Evolutionary conservation across 2,329 filamentous ascomycete genomes (phyloP), one percentile per base, ranked within the genome.

Genomic region (Seiridium unicorne): DNA sequence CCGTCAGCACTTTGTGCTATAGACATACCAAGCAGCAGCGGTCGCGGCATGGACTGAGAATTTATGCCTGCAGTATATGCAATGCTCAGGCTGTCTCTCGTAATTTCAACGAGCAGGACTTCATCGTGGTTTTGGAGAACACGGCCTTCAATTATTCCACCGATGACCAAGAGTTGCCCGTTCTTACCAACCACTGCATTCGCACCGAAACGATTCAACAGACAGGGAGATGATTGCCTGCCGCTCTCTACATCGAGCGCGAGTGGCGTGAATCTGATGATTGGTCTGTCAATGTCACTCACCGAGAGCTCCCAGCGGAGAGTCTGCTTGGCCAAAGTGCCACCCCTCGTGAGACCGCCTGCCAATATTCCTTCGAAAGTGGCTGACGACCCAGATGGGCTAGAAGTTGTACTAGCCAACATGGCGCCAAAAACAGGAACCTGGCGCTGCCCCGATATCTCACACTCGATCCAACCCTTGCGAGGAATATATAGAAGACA

Each of bases 11-110:
- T 74, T 35, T 76, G 70, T 11, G 83, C 73, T 6, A 83, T 77
- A 4, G 87, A 87, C 59, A 87, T 83, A 2, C 93, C 92, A 55
- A 92, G 80, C 55, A 96, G 80, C 5, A 96, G 79, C 10, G 92
- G 92, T 58, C 86, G 73, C 8, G 72, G 69, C 1, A 57, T 53
- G 0, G 18, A 4, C 8, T 57, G 36, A 31, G 26, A 26, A 8
- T 46, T 44, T 32, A 44, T 44, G 26, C 47, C 49, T 35, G 55
- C 65, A 8, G 61, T 63, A 65, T 65, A 62, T 73, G 70, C 61
- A 47, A 68, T 63, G 18, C 67, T 63, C 55, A 71, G 34, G 47
- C 59, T 55, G 4, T 72, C 73, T 26, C 59, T 57, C 1, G 64
- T 64, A 56, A 80, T 60, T 3, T 76, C 70, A 55, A 85, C 70